phyloP scores from a whole-genome alignment of 2,329 filamentous ascomycete genomes.

The Cladobotryum mycophilum region DNA sequence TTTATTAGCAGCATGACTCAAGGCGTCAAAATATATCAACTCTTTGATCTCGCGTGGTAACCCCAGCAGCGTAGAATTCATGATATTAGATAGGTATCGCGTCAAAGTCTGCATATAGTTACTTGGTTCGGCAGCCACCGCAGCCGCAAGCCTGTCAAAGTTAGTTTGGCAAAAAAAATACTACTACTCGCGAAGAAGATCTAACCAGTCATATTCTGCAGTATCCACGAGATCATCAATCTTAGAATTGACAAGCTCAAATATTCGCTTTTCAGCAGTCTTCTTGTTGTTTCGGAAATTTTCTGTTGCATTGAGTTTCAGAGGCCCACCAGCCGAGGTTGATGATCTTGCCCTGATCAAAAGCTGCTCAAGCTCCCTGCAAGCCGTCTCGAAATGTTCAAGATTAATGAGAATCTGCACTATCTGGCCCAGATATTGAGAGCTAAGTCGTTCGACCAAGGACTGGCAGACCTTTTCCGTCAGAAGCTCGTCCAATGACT shows the following conservation, averaged over 20 bases:
- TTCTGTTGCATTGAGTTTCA: conserved; percentile 75
- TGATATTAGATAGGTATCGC: conserved; percentile 88
- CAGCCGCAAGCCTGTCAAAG: conserved; percentile 42
- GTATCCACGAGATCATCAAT: conserved; percentile 97
- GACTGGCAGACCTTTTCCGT: conserved; percentile 87
- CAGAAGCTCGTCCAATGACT: conserved; percentile 92
- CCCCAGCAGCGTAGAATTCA: conserved; percentile 88
- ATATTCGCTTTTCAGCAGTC: conserved; percentile 93
- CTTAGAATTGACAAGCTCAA: conserved; percentile 97
- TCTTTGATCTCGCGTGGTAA: conserved; percentile 96
- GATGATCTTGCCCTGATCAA: conserved; percentile 80
- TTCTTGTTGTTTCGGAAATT: conserved; percentile 89
- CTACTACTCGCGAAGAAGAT: background rate
- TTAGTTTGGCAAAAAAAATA: conserved; percentile 13
- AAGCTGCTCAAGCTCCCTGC: conserved; percentile 79
- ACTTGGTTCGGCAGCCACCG: conserved; percentile 65
- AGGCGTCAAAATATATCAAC: conserved; percentile 93
- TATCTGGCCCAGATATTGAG: conserved; percentile 94
- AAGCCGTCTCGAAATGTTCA: conserved; percentile 93
- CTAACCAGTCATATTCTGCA: conserved; percentile 89
- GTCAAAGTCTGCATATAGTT: conserved; percentile 96
- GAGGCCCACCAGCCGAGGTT: conserved; percentile 70
- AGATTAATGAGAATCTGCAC: conserved; percentile 97
- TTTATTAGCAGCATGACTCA: conserved; percentile 82
- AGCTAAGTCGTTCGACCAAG: conserved; percentile 78